phyloP scores from a whole-genome alignment of 2,329 filamentous ascomycete genomes.

The Cyclaneusma minus region DNA sequence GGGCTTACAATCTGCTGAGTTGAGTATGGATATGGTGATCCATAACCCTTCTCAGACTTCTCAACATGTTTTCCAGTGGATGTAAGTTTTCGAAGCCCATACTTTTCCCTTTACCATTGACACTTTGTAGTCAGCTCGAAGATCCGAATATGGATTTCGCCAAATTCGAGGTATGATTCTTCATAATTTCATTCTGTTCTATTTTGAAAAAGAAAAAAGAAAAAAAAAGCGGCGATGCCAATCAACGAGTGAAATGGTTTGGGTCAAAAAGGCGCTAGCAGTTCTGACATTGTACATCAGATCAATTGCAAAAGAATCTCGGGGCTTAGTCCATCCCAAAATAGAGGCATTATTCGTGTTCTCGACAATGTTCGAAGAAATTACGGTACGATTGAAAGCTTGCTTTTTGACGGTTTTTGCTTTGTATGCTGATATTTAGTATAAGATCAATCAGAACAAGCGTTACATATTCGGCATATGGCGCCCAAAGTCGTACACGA shows the following conservation, averaged over 20 bases:
- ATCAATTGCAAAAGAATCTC: too few relatives aligned
- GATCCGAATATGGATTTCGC: constrained; percentile 1
- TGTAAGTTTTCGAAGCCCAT: neutral
- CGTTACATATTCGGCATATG: too few relatives aligned
- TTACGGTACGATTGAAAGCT: too few relatives aligned
- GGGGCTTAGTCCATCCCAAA: too few relatives aligned
- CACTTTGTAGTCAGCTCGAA: constrained; percentile 1
- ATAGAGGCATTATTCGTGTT: constrained; percentile 7
- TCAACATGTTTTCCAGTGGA: neutral
- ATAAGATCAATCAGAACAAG: too few relatives aligned
- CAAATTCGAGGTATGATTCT: neutral
- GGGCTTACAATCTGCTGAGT: neutral
- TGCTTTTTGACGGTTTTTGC: too few relatives aligned
- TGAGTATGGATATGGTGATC: neutral
- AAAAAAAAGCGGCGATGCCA: constrained; percentile 9
- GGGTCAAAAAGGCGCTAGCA: too few relatives aligned
- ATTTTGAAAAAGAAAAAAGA: constrained; percentile 6
- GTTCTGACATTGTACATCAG: too few relatives aligned
- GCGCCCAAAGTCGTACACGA: too few relatives aligned
- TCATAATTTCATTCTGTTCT: constrained; percentile 3
- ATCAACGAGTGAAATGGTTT: constrained; percentile 5
- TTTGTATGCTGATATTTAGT: too few relatives aligned
- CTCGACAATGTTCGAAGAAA: constrained; percentile 8
- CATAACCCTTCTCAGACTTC: neutral
- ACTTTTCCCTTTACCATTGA: neutral